Conservation (phyloP, 768 basidiomycete genomes). For the Kwoniella dejecticola region DNA sequence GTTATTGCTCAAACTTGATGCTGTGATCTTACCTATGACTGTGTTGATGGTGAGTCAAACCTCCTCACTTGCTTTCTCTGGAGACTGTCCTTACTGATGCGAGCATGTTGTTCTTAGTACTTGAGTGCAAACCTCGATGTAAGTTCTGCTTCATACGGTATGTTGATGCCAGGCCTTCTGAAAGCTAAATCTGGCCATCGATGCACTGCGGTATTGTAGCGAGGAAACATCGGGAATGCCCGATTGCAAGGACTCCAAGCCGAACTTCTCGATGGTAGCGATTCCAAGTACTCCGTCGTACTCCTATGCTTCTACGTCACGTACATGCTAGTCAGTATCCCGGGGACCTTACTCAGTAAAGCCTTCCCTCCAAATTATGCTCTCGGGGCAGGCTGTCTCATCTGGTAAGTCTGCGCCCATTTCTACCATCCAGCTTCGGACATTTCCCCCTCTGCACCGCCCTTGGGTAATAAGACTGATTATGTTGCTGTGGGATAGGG, state of each 20-base stretch:
- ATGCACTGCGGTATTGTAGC: neutral
- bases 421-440: no score
- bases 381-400: slow-evolving; percentile 63
- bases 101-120: neutral
- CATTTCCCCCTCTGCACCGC: no score
- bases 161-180: neutral
- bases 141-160: neutral
- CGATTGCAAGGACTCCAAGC: slow-evolving; percentile 70
- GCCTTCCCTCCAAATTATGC: slow-evolving; percentile 19
- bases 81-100: neutral
- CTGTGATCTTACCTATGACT: neutral
- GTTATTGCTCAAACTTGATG: neutral
- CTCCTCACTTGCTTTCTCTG: no score
- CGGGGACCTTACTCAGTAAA: slow-evolving; percentile 25
- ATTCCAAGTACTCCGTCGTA: slow-evolving; percentile 19
- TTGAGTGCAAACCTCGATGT: neutral
- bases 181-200: neutral
- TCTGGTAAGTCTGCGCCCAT: slow-evolving; percentile 59
- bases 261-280: slow-evolving; percentile 73
- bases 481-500: neutral
- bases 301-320: slow-evolving; percentile 69
- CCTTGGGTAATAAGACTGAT: neutral
- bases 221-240: slow-evolving; percentile 76
- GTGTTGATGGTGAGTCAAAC: neutral
- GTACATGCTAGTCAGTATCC: slow-evolving; percentile 56